phyloP scores from a whole-genome alignment of 2,329 filamentous ascomycete genomes.

The Cercospora brassicicola region DNA sequence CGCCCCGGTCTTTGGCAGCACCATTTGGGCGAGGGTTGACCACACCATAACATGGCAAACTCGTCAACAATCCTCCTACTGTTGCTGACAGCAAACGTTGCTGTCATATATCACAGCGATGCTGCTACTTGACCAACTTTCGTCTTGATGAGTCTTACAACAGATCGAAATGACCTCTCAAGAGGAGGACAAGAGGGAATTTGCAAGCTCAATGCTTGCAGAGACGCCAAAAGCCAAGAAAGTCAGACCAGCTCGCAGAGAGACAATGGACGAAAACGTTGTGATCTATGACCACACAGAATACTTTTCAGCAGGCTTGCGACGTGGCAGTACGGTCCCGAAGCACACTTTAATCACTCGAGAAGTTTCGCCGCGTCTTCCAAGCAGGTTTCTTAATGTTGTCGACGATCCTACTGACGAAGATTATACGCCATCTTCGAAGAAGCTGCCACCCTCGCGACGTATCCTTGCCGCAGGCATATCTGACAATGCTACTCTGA shows the following conservation, averaged over 20 bases:
- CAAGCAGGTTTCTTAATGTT: neutral
- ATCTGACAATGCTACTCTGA: neutral
- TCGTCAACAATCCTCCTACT: neutral
- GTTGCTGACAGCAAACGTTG: neutral
- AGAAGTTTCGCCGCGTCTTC: neutral
- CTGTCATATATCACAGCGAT: neutral
- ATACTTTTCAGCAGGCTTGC: neutral
- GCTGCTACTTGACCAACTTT: neutral
- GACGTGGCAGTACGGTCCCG: too few relatives aligned
- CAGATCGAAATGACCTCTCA: neutral
- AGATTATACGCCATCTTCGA: neutral
- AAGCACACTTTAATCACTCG: neutral
- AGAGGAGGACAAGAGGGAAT: neutral
- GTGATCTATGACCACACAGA: neutral
- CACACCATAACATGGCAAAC: neutral
- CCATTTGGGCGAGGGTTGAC: neutral
- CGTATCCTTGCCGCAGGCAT: neutral
- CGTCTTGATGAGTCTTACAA: neutral
- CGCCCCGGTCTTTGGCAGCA: neutral
- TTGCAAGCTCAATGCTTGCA: too few relatives aligned
- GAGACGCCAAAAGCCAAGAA: neutral
- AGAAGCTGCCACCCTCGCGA: neutral
- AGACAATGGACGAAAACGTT: neutral
- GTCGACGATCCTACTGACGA: neutral
- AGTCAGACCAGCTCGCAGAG: neutral